phyloP scores from a whole-genome alignment of 2,329 filamentous ascomycete species.

The Xylaria sp. region DNA sequence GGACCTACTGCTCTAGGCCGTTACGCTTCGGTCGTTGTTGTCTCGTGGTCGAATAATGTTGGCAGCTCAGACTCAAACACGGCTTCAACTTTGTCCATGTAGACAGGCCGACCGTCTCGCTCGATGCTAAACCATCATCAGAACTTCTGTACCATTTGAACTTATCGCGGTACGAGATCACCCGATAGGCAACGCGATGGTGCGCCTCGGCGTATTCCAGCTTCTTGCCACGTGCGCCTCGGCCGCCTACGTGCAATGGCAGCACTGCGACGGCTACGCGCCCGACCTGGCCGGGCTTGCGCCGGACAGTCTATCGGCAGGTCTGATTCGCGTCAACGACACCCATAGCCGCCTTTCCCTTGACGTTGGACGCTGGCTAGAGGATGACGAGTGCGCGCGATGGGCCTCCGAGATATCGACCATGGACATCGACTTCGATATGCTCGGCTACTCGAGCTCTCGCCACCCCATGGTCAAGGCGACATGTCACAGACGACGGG shows the following conservation, averaged over 20 bases:
- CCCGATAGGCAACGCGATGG: background rate
- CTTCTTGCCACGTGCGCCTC: conserved; percentile 6
- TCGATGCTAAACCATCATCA: no score
- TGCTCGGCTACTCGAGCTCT: background rate
- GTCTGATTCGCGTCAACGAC: conserved; percentile 2
- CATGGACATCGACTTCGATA: background rate
- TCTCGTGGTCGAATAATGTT: no score
- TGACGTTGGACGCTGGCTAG: background rate
- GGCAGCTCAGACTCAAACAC: no score
- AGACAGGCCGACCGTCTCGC: no score
- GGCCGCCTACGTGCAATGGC: conserved; percentile 25
- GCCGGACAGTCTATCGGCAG: background rate
- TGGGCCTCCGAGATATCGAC: background rate
- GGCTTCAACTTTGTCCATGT: no score
- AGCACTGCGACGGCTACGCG: conserved; percentile 13
- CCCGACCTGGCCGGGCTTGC: background rate
- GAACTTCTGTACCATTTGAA: no score
- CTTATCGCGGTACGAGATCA: no score
- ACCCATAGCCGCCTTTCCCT: conserved; percentile 7
- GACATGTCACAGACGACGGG: background rate
- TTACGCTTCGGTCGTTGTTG: no score
- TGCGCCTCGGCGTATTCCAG: background rate
- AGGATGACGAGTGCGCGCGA: conserved; percentile 2
- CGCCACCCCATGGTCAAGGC: no score
- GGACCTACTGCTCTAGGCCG: no score